Percentiles rank a stretch among this genome's conserved stretches.
These are phyloP conservation scores for Coelastrella sp. DNA, from an alignment of 139 green algal species.

Conservation along the genomic window DNA sequence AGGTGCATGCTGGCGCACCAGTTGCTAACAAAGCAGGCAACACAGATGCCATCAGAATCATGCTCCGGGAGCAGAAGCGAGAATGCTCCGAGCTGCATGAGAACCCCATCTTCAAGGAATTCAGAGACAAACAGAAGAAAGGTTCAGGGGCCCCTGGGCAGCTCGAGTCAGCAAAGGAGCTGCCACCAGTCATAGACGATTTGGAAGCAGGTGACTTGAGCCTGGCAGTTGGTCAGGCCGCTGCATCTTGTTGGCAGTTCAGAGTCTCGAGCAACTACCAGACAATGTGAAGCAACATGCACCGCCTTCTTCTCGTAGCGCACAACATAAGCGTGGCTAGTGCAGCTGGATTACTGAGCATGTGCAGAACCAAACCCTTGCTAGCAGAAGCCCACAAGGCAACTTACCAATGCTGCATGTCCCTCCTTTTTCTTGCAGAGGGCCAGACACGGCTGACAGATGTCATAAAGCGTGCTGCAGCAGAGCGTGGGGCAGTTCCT, in stretches of 20 bases:
- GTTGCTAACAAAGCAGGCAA: slow-evolving; percentile 23
- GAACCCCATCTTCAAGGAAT: slow-evolving; percentile 38
- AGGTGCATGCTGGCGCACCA: not conserved
- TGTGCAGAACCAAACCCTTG: not conserved
- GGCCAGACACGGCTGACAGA: slow-evolving; percentile 33
- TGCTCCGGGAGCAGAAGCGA: slow-evolving; percentile 51
- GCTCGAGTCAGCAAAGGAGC: not conserved
- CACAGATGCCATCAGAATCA: slow-evolving; percentile 42
- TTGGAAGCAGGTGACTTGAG: slow-evolving; percentile 35
- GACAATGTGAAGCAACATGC: too few relatives aligned
- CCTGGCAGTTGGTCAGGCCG: not conserved
- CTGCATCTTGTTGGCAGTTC: too few relatives aligned
- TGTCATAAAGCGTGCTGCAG: slow-evolving; percentile 28
- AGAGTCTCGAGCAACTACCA: too few relatives aligned
- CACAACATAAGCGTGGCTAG: not conserved
- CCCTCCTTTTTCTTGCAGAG: not conserved
- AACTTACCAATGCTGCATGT: too few relatives aligned
- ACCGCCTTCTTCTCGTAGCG: too few relatives aligned
- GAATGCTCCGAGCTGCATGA: slow-evolving; percentile 40
- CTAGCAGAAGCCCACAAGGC: too few relatives aligned
- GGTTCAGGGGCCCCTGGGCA: not conserved
- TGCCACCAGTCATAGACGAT: slow-evolving; percentile 41
- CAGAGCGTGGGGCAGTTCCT: slow-evolving; percentile 3
- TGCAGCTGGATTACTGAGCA: not conserved
- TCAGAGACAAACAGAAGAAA: slow-evolving; percentile 24